These are phyloP conservation scores for Eucalyptus albens DNA, from an alignment of 345 rosid species.

Conservation along the genomic window DNA sequence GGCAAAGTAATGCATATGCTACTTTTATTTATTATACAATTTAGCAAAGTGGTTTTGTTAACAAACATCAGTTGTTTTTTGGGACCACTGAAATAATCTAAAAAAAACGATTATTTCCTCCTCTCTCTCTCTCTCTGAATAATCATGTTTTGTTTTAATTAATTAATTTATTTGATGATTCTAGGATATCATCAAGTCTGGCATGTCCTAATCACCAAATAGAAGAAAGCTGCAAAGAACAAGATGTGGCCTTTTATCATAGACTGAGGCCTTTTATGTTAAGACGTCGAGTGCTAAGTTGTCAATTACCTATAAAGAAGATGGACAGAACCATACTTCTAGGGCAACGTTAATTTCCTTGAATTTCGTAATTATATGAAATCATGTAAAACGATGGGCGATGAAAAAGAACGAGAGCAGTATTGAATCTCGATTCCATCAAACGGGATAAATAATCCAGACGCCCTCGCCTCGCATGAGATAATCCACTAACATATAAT, in stretches of 20 bases:
- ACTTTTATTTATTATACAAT: background rate
- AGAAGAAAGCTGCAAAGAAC: background rate
- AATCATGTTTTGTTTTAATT: background rate
- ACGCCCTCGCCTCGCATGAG: background rate
- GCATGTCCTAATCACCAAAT: background rate
- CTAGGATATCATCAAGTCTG: background rate
- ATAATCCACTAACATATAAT: background rate
- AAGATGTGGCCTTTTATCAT: background rate
- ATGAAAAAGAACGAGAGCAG: background rate
- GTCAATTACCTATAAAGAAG: background rate
- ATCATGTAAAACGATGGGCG: background rate
- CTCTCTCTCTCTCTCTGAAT: background rate
- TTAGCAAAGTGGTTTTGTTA: background rate
- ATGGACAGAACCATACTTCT: background rate
- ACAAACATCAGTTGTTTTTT: background rate
- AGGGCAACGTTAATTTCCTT: background rate
- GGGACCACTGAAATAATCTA: background rate
- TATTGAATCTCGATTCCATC: background rate
- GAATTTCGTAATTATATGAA: background rate
- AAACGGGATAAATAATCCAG: background rate
- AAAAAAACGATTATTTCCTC: background rate
- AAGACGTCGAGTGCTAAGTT: background rate
- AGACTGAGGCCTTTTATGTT: background rate
- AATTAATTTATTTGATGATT: background rate
- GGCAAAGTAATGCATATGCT: background rate